Conservation (phyloP, 2,329 filamentous ascomycete species). For the Alternaria viburni region DNA sequence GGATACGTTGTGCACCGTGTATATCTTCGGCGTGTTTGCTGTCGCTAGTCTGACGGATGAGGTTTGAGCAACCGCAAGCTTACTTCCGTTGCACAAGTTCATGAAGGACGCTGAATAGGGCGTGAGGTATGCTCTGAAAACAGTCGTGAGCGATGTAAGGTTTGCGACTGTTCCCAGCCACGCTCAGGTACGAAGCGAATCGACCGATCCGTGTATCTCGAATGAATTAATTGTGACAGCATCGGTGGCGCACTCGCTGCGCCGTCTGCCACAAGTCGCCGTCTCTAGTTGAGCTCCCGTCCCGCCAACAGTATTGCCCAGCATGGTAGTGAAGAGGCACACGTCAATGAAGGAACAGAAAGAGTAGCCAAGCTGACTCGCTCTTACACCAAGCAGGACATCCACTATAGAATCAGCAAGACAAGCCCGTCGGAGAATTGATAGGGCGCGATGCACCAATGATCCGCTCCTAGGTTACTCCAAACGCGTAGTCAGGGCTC, state of each 20-base stretch:
- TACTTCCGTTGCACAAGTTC: neutral
- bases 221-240: neutral
- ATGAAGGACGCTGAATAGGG: neutral
- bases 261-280: neutral
- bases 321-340: neutral
- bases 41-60: neutral
- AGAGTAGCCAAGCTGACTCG: constrained; percentile 3
- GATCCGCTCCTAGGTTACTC: constrained; percentile 22
- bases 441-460: constrained; percentile 24
- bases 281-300: neutral
- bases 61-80: neutral
- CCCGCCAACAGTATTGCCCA: constrained; percentile 11
- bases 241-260: neutral
- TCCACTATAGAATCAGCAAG: neutral
- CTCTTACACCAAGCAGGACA: constrained; percentile 2
- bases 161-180: neutral
- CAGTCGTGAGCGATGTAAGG: neutral
- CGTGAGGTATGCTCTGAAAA: neutral
- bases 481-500: constrained; percentile 33
- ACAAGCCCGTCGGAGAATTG: constrained; percentile 12
- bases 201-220: neutral
- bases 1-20: neutral
- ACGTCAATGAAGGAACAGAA: constrained; percentile 4
- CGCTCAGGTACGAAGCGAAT: neutral
- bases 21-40: neutral